phyloP scores from a whole-genome alignment of 192 early-diverging fungal genomes.

The Backusella liffmaniae region DNA sequence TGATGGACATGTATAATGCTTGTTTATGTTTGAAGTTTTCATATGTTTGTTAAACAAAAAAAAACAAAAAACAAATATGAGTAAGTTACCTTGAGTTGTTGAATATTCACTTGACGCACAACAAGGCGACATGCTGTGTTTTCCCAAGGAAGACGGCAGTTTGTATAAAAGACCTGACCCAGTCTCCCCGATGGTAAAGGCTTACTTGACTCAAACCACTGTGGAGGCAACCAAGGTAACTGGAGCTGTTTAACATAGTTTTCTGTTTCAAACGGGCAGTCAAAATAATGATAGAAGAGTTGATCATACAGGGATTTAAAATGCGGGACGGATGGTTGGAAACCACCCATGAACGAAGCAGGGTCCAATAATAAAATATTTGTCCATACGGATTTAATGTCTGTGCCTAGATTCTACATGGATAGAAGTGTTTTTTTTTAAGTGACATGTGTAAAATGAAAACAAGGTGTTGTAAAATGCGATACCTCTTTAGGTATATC shows the following conservation, averaged over 20 bases:
- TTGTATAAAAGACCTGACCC: neutral
- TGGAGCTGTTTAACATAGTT: neutral
- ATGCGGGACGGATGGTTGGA: neutral
- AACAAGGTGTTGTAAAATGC: too few species aligned
- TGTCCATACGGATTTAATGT: neutral
- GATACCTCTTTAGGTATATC: neutral
- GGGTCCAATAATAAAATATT: neutral
- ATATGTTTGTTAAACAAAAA: neutral
- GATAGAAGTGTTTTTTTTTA: too few species aligned
- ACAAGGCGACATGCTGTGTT: neutral
- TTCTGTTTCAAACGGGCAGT: neutral
- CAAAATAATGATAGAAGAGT: conserved; percentile 6
- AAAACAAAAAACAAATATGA: too few species aligned
- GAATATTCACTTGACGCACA: neutral
- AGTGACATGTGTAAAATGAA: neutral
- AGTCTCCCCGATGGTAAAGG: neutral
- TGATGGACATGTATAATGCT: neutral
- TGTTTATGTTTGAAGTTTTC: neutral
- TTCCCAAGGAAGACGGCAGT: neutral
- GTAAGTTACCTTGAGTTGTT: neutral
- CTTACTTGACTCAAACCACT: conserved; percentile 1
- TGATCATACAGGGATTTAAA: conserved; percentile 5
- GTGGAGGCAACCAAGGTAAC: neutral
- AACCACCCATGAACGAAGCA: neutral
- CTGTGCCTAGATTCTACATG: neutral